Base-by-base conservation (phyloP, 352 stramenopile genomes). In the Phytophthora macrochlamydospora region DNA sequence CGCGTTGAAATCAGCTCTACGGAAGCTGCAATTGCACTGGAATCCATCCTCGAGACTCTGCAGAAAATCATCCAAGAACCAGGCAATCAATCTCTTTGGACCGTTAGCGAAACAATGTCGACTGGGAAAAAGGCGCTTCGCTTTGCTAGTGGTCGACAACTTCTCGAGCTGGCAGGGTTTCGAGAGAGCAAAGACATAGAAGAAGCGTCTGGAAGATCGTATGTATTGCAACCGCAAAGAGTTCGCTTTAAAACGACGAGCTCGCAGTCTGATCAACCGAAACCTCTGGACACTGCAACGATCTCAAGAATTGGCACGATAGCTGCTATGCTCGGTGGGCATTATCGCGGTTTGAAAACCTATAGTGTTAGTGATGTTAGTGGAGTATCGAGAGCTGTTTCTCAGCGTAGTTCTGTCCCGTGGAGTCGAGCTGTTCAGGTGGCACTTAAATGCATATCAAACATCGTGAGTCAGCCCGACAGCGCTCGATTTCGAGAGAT, bases 401-500 rank as follows among this genome's bases (percentile, higher is more conserved):
- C 51, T 1, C 60, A 67, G 38, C 43, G 50, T 13, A 67, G 56
- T 2, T 56, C 53, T 0, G 43, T 55, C 11, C 60, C 51, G 0
- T 90, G 81, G 81, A 59, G 57, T 4, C 66, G 71, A 7, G 67
- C 87, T 2, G 53, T 85, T 13, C 74, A 90, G 46, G 37, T 92
- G 0, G 73, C 56, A 1, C 30, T 75, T 0, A 73, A 85, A 24
- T 92, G 84, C 33, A 38, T 92, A 6, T 42, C 65, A 1, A 91
- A 91, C 46, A 74, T 92, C 28, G 35, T 87, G 7, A 71, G 50
- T n/a, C 59, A 91, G 12, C 73, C 82, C 0, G 61, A 81, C 0
- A 76, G 85, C 31, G 51, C 73, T 38, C 64, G 79, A 18, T 92
- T 83, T 35, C 69, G 83, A 14, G 69, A 86, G 38, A 33, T 92